phyloP scores from a whole-genome alignment of 306 rosid species.

The Astragalus membranaceus region DNA sequence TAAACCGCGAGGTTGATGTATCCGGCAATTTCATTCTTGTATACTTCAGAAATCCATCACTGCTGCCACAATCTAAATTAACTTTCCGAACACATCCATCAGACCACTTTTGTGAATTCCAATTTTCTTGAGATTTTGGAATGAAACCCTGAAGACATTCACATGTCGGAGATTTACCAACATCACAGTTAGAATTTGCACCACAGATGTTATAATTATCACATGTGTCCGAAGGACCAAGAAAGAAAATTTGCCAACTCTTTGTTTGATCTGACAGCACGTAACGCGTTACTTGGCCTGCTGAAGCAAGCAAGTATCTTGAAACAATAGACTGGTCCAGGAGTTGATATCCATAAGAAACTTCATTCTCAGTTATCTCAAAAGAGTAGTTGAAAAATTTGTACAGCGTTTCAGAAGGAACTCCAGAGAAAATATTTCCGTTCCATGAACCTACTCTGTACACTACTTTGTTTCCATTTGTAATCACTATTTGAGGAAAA shows the following conservation, averaged over 20 bases:
- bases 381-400: conserved; percentile 11
- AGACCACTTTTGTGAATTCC: conserved; percentile 19
- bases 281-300: conserved; percentile 4
- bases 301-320: not conserved
- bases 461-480: not conserved
- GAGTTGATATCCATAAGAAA: conserved; percentile 20
- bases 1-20: conserved; percentile 18
- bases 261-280: not conserved
- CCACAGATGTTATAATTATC: conserved; percentile 25
- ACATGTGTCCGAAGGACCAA: conserved; percentile 12
- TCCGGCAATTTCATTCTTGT: conserved; percentile 12
- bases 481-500: conserved; percentile 17
- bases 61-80: conserved; percentile 2
- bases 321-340: not conserved
- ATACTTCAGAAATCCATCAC: conserved; percentile 6
- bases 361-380: conserved; percentile 18
- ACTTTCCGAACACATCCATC: conserved; percentile 28
- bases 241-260: not conserved
- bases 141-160: conserved; percentile 25
- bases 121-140: conserved; percentile 16
- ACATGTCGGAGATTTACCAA: not conserved
- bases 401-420: not conserved
- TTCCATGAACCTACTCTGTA: conserved; percentile 26
- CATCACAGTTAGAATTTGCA: conserved; percentile 20
- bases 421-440: conserved; percentile 18